Conservation (phyloP, 1,284 basidiomycete species). For the Ceratobasidium sp. region DNA sequence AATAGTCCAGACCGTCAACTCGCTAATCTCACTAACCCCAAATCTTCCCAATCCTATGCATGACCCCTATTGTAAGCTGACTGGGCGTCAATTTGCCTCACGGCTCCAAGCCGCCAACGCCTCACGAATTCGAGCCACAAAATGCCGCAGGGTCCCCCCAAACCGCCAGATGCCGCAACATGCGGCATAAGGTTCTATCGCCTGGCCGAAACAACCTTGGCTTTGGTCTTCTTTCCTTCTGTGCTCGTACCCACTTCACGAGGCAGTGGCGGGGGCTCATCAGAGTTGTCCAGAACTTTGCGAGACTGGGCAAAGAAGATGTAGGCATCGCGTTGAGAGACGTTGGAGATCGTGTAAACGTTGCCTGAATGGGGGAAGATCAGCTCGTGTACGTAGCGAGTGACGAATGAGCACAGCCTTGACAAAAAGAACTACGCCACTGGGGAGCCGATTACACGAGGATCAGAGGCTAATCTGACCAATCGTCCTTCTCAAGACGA, state of each 20-base stretch:
- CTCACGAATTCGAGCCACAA: too few relatives aligned
- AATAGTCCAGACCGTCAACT: not conserved
- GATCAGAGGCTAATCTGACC: not conserved
- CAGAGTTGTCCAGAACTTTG: constrained; percentile 67
- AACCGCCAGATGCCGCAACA: not conserved
- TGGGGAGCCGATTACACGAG: not conserved
- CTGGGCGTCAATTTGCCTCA: not conserved
- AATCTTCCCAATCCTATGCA: not conserved
- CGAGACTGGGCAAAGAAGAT: constrained; percentile 95
- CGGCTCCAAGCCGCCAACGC: too few relatives aligned
- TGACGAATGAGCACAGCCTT: not conserved
- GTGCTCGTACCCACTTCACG: not conserved
- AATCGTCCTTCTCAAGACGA: not conserved
- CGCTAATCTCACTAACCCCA: not conserved
- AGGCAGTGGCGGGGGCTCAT: constrained; percentile 52
- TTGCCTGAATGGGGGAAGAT: constrained; percentile 71
- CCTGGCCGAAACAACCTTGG: constrained; percentile 28
- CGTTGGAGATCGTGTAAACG: constrained; percentile 90
- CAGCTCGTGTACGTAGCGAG: not conserved
- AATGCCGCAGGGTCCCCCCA: not conserved
- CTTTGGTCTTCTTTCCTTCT: constrained; percentile 27
- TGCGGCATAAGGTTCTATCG: not conserved
- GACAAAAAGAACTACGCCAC: not conserved
- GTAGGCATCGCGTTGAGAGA: constrained; percentile 81
- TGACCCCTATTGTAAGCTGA: not conserved